Percentiles rank a stretch among this genome's conserved stretches.
Conservation (phyloP, 139 green algal genomes). For the Chlorokybus atmophyticus region DNA sequence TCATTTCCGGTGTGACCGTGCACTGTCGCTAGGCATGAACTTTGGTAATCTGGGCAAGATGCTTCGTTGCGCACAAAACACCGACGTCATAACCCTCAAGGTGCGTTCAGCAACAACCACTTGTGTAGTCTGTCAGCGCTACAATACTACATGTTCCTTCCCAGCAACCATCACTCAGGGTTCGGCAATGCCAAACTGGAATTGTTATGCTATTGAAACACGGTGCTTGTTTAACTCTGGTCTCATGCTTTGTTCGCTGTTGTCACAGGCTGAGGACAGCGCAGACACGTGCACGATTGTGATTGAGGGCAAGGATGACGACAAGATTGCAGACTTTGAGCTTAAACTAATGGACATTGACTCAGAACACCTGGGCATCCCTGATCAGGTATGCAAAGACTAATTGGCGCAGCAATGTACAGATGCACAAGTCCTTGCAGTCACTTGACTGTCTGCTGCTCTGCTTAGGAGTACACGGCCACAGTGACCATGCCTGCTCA, state of each 20-base stretch:
- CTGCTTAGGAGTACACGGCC: constrained; percentile 45
- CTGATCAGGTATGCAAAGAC: too few relatives aligned
- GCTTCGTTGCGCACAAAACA: constrained; percentile 89
- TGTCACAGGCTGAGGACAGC: not conserved
- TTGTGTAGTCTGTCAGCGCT: too few relatives aligned
- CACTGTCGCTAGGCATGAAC: constrained; percentile 60
- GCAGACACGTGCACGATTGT: not conserved
- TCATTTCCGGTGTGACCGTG: constrained; percentile 87
- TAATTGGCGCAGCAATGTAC: too few relatives aligned
- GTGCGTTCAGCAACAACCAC: constrained; percentile 88
- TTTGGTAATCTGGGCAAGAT: constrained; percentile 91
- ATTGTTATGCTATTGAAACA: not conserved
- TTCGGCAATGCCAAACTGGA: not conserved
- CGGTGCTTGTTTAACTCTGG: not conserved
- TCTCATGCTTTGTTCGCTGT: not conserved
- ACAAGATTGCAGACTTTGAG: constrained; percentile 92
- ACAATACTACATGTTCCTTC: too few relatives aligned
- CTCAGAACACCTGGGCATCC: constrained; percentile 93
- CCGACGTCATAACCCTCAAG: constrained; percentile 95
- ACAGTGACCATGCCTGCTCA: constrained; percentile 70
- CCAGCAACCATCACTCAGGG: constrained; percentile 51
- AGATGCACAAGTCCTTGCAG: too few relatives aligned
- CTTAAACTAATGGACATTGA: constrained; percentile 99
- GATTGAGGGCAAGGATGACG: constrained; percentile 33
- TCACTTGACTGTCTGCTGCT: too few relatives aligned